Percentiles rank a stretch among this genome's conserved stretches.
Evolutionary conservation across 1,284 basidiomycete genomes (phyloP).

Genomic region (Leccinum pachyderme): DNA sequence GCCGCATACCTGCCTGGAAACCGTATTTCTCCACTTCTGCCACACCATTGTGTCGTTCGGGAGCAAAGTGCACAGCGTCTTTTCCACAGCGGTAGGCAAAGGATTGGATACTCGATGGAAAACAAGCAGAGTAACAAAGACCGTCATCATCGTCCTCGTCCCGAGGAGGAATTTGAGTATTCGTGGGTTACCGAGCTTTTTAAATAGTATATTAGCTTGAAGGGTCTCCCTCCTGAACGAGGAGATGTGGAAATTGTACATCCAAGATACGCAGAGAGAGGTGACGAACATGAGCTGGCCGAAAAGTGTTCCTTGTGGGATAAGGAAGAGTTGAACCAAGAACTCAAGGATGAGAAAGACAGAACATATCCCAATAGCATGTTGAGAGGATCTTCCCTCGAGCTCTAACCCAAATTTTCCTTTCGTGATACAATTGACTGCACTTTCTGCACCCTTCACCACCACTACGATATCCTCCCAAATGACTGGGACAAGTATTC

Average conservation of each 20-base stretch:
- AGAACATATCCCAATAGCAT: slow-evolving; percentile 25
- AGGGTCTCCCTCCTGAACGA: slow-evolving; percentile 25
- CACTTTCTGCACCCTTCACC: slow-evolving; percentile 23
- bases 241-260: slow-evolving; percentile 27
- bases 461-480: slow-evolving; percentile 23
- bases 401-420: slow-evolving; percentile 26
- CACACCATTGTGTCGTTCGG: slow-evolving; percentile 26
- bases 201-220: slow-evolving; percentile 21
- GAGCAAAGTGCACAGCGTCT: slow-evolving; percentile 13
- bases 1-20: slow-evolving; percentile 11
- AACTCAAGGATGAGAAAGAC: slow-evolving; percentile 28
- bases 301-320: slow-evolving; percentile 29
- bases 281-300: slow-evolving; percentile 32
- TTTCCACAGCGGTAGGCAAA: slow-evolving; percentile 3
- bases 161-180: slow-evolving; percentile 18
- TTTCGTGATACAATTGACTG: slow-evolving; percentile 28
- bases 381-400: slow-evolving; percentile 1
- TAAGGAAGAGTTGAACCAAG: slow-evolving; percentile 28
- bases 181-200: slow-evolving; percentile 14
- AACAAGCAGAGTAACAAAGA: slow-evolving; percentile 23
- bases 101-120: slow-evolving; percentile 8
- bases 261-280: slow-evolving; percentile 32
- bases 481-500: slow-evolving; percentile 17
- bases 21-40: slow-evolving; percentile 20
- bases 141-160: slow-evolving; percentile 22